Evolutionary conservation across 768 basidiomycete species (phyloP), one percentile per base, ranked within the genome.

Genomic region (Favolaschia claudopus): DNA sequence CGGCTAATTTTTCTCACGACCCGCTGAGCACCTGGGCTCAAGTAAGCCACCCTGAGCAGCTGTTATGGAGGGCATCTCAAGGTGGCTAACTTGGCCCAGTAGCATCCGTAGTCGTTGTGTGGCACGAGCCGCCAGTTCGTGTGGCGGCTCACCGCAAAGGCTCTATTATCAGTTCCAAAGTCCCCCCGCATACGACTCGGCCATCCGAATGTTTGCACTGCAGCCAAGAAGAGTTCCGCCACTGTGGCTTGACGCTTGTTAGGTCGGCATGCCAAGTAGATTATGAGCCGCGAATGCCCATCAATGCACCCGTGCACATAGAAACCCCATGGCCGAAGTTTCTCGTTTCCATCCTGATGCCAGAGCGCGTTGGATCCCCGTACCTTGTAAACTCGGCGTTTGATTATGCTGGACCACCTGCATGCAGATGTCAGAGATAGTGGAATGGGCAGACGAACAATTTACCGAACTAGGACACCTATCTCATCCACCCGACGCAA

Each of bases 291-390:
- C 5, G 47, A 57, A 50, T 69, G 70, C 1, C 74, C 74, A 53
- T 76, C 72, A 22, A 72, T 55, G 44, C 70, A 66, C 2, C 70
- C 71, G 45, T 72, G 71, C 5, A 70, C 67, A 15, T 67, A 67
- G 47, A 71, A 62, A 13, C 70, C 70, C 69, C 69, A 73, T 5
- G 32, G 60, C 17, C 69, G 69, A 1, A 72, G 49, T 33, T 69
- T 72, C 38, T 73, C 70, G 46, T 73, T 68, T 9, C 63, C 62
- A 48, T 71, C 69, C n/a, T 61, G 46, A 28, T 71, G 70, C 69
- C 69, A 70, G 1, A 67, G 55, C 0, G 58, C 58, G 37, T 70
- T 68, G 1, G 69, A 43, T 6, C 60, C 55, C 17, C 58, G 58
- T 0, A 69, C 67, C 5, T 60, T 48, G 43, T 72, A 72, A 20